Evolutionary conservation across 148 eudicot species (phyloP).

Genomic region (Gaultheria prostrata): DNA sequence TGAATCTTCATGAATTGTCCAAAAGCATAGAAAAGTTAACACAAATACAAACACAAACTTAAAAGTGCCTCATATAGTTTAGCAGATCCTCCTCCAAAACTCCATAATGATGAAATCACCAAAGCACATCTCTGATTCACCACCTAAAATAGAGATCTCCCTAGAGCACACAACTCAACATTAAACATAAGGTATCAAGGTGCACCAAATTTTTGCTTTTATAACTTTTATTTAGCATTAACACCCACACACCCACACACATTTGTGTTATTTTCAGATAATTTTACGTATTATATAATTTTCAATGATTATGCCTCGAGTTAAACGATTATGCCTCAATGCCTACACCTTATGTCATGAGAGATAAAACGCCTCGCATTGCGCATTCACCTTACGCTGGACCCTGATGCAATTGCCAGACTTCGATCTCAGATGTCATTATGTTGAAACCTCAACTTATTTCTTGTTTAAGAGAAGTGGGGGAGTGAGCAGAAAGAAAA

Average conservation of each 20-base stretch:
- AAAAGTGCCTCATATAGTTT: background rate
- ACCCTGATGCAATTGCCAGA: background rate
- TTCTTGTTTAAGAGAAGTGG: background rate
- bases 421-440: background rate
- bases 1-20: background rate
- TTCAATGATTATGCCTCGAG: background rate
- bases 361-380: background rate
- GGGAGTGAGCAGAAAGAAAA: background rate
- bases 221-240: background rate
- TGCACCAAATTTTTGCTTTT: background rate
- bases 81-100: background rate
- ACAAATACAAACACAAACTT: slow-evolving; percentile 1
- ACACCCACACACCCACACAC: background rate
- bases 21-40: background rate
- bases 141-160: background rate
- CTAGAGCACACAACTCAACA: background rate
- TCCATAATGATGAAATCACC: background rate
- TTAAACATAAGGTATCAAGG: background rate
- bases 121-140: background rate
- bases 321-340: background rate
- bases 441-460: background rate
- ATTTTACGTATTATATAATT: background rate
- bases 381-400: background rate
- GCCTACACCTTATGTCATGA: background rate
- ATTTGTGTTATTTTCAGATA: background rate